Percentiles rank a stretch among this genome's conserved stretches.
These are phyloP conservation scores for Penstemon newberryi DNA, from an alignment of 257 asterid genomes.

Conservation along the genomic window DNA sequence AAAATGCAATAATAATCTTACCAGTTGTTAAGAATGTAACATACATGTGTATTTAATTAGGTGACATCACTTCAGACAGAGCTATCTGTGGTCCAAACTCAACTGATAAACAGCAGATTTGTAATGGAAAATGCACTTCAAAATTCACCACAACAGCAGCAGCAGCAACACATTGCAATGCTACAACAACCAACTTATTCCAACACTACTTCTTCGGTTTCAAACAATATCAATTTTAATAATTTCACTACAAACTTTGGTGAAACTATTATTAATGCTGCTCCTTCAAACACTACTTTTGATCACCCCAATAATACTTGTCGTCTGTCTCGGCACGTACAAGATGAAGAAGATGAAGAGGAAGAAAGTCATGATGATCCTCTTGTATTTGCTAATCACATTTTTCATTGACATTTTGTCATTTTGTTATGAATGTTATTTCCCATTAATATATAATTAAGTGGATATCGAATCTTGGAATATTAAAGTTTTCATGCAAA, in stretches of 20 bases:
- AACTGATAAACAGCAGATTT: conserved; percentile 62
- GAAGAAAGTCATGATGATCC: conserved; percentile 54
- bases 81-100: conserved; percentile 67
- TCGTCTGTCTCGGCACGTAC: too few relatives aligned
- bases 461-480: too few relatives aligned
- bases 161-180: too few relatives aligned
- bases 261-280: background rate
- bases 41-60: conserved; percentile 24
- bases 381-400: conserved; percentile 51
- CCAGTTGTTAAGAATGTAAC: too few relatives aligned
- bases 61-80: conserved; percentile 82
- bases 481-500: too few relatives aligned
- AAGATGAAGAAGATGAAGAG: conserved; percentile 33
- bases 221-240: conserved; percentile 46
- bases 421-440: too few relatives aligned
- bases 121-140: conserved; percentile 64
- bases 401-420: conserved; percentile 40
- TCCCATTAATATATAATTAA: too few relatives aligned
- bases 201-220: too few relatives aligned
- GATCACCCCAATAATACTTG: conserved; percentile 32
- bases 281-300: conserved; percentile 41
- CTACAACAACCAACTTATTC: too few relatives aligned
- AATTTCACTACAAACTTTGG: conserved; percentile 44
- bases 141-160: conserved; percentile 8
- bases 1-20: background rate